A percentile compares a stretch with the other conserved stretches of the same genome.
These are phyloP conservation scores for Hygrocybe coccinea DNA, from an alignment of 768 basidiomycete genomes.

Conservation along the genomic window DNA sequence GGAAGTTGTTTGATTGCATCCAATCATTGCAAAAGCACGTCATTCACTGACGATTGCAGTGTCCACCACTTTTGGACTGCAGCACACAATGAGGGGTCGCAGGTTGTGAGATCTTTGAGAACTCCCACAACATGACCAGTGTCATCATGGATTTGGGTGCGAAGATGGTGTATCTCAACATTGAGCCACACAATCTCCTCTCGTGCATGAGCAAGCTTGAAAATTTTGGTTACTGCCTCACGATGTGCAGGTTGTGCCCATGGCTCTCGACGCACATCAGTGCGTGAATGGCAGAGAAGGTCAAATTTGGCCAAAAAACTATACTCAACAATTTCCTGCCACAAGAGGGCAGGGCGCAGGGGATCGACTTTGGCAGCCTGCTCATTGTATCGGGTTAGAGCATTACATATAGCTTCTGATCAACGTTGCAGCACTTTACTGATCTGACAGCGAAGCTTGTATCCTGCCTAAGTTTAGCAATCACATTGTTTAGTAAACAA, in stretches of 20 bases:
- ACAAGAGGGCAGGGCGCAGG: slow-evolving; percentile 16
- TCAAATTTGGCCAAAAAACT: slow-evolving; percentile 28
- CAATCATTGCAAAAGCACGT: too few relatives aligned
- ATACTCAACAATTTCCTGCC: slow-evolving; percentile 18
- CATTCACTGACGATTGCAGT: too few relatives aligned
- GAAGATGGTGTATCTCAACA: slow-evolving; percentile 27
- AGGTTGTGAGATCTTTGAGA: too few relatives aligned
- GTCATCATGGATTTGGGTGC: slow-evolving; percentile 24
- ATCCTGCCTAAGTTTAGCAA: slow-evolving; percentile 22
- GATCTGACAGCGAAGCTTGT: slow-evolving; percentile 31
- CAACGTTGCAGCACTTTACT: slow-evolving; percentile 29
- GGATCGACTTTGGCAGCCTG: slow-evolving; percentile 19
- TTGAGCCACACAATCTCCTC: slow-evolving; percentile 32
- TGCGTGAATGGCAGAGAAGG: slow-evolving; percentile 26
- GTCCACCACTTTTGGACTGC: too few relatives aligned
- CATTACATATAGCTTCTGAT: slow-evolving; percentile 13
- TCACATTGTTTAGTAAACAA: neutral
- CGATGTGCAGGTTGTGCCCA: slow-evolving; percentile 28
- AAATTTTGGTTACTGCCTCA: slow-evolving; percentile 23
- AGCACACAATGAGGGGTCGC: too few relatives aligned
- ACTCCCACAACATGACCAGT: neutral
- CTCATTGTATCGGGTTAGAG: slow-evolving; percentile 29
- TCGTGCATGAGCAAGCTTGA: slow-evolving; percentile 23
- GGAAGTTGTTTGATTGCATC: too few relatives aligned
- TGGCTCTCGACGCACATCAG: slow-evolving; percentile 22